Conservation (phyloP, 2,329 filamentous ascomycete genomes). For the Venturia pyrina region DNA sequence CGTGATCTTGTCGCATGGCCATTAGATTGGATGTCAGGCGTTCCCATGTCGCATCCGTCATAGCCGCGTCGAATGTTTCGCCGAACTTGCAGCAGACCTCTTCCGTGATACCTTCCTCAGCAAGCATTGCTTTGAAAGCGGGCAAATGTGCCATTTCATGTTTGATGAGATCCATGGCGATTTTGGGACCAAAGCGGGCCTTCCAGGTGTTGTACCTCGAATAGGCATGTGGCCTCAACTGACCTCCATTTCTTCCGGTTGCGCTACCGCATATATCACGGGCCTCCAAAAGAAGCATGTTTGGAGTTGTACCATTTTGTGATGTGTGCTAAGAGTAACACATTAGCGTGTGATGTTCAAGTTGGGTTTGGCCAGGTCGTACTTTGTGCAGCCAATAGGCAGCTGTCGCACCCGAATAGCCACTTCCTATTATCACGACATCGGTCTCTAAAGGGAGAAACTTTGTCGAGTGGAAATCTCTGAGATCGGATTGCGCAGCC, state of each 20-base stretch:
- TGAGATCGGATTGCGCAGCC: background rate
- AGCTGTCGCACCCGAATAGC: background rate
- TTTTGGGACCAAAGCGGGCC: background rate
- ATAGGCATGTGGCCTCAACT: background rate
- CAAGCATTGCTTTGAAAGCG: background rate
- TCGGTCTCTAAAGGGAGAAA: background rate
- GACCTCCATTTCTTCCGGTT: slow-evolving; percentile 30
- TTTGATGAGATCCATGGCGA: slow-evolving; percentile 3
- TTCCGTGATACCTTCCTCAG: background rate
- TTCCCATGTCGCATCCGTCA: background rate
- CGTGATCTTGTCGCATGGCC: slow-evolving; percentile 1
- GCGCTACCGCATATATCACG: slow-evolving; percentile 29
- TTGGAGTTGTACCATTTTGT: slow-evolving; percentile 4
- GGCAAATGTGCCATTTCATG: background rate
- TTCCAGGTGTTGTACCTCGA: background rate
- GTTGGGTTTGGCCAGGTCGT: background rate
- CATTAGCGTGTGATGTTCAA: background rate
- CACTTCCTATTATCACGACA: background rate
- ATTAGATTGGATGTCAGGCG: background rate
- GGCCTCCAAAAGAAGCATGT: slow-evolving; percentile 31
- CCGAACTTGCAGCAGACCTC: background rate
- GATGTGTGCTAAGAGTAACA: background rate
- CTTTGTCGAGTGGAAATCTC: background rate
- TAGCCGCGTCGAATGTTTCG: background rate
- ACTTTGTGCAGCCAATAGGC: slow-evolving; percentile 1